Base-by-base conservation (phyloP, 225 moss, liverwort and hornwort species). In the Neckera pumila region DNA sequence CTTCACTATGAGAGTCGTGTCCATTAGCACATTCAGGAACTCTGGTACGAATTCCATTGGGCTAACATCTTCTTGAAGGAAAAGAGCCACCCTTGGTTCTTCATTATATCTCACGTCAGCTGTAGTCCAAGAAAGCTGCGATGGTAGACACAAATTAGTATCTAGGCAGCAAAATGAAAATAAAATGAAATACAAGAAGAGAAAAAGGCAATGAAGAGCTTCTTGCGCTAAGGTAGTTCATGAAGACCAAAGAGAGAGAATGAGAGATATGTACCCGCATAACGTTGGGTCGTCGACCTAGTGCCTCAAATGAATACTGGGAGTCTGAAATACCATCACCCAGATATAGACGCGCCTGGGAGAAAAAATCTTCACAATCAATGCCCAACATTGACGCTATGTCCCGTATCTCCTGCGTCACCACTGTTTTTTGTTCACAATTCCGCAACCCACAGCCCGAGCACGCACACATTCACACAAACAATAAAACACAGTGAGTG, bases 121-220 rank as follows among this genome's bases (percentile, higher is more conserved):
- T 80, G 90, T 90, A 58, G 88, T 92, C 93, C 94, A 94, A 23
- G 94, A 93, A 43, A 94, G 89, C 93, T 94, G 90, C 82, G 71
- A 76, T 22, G 30, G 69, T 14, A 80, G 70, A 51, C 83, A 89
- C 51, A 42, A 62, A 61, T 51, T 73, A 79, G 59, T 70, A 56
- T 66, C 71, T 19, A 34, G 31, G 45, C 51, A 81, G 57, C 47
- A 30, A 65, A 83, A 76, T 70, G 45, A 28, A 83, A 63, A 61
- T 3, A 65, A 76, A 81, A 67, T 38, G 28, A 30, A 76, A 19
- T 36, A 84, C 11, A 73, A 53, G 36, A 88, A 27, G 60, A 81
- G 17, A 49, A 31, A 40, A 79, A 40, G 12, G 76, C 8, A 81
- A 60, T 63, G 65, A 83, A 45, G 72, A 78, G 42, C 60, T 31